These are phyloP conservation scores for Plenodomus tracheiphilus DNA, from an alignment of 2,329 filamentous ascomycete species.

Conservation along the genomic window DNA sequence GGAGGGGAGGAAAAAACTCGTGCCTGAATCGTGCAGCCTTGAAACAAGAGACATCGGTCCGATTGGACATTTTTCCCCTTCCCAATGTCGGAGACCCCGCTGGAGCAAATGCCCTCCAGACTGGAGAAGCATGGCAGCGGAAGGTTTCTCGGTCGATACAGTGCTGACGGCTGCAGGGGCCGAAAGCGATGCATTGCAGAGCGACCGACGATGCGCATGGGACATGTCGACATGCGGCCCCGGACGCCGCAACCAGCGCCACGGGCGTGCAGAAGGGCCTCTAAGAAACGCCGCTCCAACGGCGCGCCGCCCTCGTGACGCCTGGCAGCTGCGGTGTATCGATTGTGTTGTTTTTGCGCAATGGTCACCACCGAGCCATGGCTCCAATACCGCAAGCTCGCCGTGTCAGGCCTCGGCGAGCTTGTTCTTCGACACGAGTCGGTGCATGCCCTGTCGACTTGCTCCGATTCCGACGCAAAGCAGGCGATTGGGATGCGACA, in stretches of 20 bases:
- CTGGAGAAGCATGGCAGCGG: not conserved
- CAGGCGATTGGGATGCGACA: not conserved
- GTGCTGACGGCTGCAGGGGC: not conserved
- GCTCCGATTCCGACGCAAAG: not conserved
- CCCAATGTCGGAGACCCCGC: not conserved
- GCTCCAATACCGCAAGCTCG: constrained; percentile 9
- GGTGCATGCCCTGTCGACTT: too few relatives aligned
- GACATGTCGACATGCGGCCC: not conserved
- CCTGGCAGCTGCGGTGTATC: too few relatives aligned
- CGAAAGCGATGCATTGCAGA: not conserved
- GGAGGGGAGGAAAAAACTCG: not conserved
- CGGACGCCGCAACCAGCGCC: constrained; percentile 7
- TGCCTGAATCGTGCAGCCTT: not conserved
- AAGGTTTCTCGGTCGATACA: not conserved
- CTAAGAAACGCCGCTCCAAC: not conserved
- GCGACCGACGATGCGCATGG: not conserved
- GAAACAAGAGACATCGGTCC: not conserved
- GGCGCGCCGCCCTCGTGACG: constrained; percentile 4
- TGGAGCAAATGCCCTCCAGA: not conserved
- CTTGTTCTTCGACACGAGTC: not conserved
- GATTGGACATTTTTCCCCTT: not conserved
- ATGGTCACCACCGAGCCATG: not conserved
- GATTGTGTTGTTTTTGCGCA: too few relatives aligned
- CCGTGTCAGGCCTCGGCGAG: constrained; percentile 3
- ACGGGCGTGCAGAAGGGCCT: not conserved